Evolutionary conservation across 208 protist species (phyloP).

Genomic region (Leishmania guyanensis): DNA sequence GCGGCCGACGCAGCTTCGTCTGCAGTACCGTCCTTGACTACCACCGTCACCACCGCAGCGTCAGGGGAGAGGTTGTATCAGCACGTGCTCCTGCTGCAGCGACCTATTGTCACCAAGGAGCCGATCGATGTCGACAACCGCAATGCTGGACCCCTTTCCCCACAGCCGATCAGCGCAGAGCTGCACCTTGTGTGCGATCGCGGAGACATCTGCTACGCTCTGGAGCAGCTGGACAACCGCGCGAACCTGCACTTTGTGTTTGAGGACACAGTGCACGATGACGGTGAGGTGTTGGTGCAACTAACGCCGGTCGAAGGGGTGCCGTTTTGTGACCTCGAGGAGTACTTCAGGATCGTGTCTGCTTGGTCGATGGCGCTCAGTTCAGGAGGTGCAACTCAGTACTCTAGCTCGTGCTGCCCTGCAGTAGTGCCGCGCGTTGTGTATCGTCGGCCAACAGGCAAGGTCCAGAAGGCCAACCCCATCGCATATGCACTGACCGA

Average conservation of each 20-base stretch:
- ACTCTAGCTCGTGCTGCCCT: conserved; percentile 60
- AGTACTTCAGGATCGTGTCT: conserved; percentile 36
- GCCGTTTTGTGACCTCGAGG: conserved; percentile 70
- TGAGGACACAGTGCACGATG: conserved; percentile 69
- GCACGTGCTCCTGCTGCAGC: conserved; percentile 62
- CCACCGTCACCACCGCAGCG: neutral
- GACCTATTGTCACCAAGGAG: conserved; percentile 40
- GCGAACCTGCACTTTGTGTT: conserved; percentile 49
- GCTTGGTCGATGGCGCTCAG: conserved; percentile 3
- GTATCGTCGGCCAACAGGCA: conserved; percentile 54
- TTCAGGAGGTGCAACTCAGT: conserved; percentile 23
- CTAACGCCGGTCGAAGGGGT: conserved; percentile 76
- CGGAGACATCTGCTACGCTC: conserved; percentile 65
- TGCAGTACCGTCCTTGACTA: neutral
- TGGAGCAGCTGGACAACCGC: conserved; percentile 49
- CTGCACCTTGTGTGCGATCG: conserved; percentile 69
- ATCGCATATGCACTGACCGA: conserved; percentile 50
- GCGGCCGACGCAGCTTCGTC: neutral
- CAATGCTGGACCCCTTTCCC: conserved; percentile 36
- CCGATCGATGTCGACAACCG: conserved; percentile 46
- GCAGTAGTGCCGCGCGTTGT: conserved; percentile 70
- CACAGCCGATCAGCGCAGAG: conserved; percentile 60
- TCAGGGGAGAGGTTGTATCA: conserved; percentile 19
- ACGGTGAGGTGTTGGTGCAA: conserved; percentile 80
- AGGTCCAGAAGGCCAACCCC: conserved; percentile 52